Conservation (phyloP, 2,329 filamentous ascomycete species). For the Celoporthe dispersa region DNA sequence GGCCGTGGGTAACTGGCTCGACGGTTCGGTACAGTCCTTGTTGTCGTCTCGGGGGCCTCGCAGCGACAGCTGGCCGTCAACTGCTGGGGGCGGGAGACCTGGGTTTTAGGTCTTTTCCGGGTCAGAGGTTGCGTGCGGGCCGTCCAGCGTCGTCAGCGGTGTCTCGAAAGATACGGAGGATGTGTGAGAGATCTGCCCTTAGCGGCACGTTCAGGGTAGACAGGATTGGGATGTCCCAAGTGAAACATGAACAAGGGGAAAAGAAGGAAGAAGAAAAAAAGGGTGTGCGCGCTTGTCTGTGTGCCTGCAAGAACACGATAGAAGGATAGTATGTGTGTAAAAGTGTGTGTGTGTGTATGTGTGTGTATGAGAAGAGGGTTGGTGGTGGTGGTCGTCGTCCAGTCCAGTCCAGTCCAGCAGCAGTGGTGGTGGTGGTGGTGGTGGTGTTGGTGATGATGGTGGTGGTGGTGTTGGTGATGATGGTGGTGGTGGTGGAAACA, state of each 20-base stretch:
- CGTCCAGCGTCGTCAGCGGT: conserved; percentile 28
- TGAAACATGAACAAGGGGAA: conserved; percentile 14
- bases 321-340: conserved; percentile 17
- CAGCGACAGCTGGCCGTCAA: conserved; percentile 20
- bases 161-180: conserved; percentile 13
- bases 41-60: conserved; percentile 1
- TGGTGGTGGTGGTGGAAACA: conserved; percentile 25
- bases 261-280: not conserved
- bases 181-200: conserved; percentile 17
- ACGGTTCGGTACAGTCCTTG: conserved; percentile 11
- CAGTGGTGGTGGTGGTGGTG: conserved; percentile 15
- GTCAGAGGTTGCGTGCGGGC: conserved; percentile 18
- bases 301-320: not conserved
- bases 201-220: conserved; percentile 15
- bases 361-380: not conserved
- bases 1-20: not conserved
- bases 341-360: conserved; percentile 15
- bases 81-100: conserved; percentile 11
- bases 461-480: conserved; percentile 2
- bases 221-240: conserved; percentile 23
- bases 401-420: not conserved
- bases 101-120: not conserved
- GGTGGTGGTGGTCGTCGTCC: conserved; percentile 2
- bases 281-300: not conserved
- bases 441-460: not conserved